Evolutionary conservation across 2,329 filamentous ascomycete species (phyloP).

Genomic region (Epichloe scottii): DNA sequence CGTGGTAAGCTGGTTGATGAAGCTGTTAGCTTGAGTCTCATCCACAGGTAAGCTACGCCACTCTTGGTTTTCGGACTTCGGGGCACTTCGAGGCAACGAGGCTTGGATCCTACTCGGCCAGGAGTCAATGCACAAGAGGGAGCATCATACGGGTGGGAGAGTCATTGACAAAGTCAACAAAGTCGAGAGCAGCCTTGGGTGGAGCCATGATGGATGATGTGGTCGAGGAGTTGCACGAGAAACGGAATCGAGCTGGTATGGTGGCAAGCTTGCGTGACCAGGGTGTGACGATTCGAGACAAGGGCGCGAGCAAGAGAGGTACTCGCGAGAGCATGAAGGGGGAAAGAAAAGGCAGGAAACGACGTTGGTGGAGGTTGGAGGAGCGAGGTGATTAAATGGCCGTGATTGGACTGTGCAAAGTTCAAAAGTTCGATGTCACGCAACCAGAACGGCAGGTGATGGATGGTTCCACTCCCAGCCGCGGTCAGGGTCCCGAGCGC

Average conservation of each 20-base stretch:
- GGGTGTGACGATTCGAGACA: neutral
- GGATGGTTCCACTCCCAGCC: neutral
- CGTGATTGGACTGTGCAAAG: neutral
- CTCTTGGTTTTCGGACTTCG: too few relatives aligned
- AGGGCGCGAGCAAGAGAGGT: neutral
- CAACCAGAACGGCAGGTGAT: neutral
- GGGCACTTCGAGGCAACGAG: neutral
- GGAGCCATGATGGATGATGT: constrained; percentile 35
- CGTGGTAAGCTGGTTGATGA: constrained; percentile 66
- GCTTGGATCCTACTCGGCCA: neutral
- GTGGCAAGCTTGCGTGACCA: neutral
- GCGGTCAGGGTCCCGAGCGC: neutral
- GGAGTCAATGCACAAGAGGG: neutral
- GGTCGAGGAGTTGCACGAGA: constrained; percentile 13
- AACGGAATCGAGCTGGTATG: neutral
- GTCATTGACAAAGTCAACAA: constrained; percentile 85
- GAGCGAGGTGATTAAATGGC: neutral
- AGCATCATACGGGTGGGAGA: constrained; percentile 70
- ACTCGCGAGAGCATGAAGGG: constrained; percentile 1
- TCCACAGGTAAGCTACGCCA: too few relatives aligned
- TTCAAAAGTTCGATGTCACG: neutral
- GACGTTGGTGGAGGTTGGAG: neutral
- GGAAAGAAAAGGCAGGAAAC: neutral
- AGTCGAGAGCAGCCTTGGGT: constrained; percentile 57
- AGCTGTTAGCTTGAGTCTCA: neutral